These are phyloP conservation scores for Cladophialophora exuberans DNA, from an alignment of 2,329 filamentous ascomycete species.

Conservation along the genomic window DNA sequence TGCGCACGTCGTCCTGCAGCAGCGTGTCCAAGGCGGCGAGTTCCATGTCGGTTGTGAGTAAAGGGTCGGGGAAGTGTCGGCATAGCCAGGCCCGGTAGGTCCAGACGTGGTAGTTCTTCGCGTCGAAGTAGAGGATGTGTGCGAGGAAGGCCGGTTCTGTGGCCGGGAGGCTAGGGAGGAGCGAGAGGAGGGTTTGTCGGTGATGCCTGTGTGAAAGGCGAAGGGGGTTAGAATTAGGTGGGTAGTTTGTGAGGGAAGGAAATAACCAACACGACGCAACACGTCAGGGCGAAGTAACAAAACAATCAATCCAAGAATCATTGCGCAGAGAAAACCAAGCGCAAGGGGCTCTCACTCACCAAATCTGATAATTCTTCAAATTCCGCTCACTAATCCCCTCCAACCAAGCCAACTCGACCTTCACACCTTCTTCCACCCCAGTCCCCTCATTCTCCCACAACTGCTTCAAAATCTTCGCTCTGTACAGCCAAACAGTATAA, in stretches of 20 bases:
- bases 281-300: no score
- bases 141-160: constrained; percentile 77
- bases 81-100: constrained; percentile 84
- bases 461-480: constrained; percentile 74
- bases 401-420: constrained; percentile 76
- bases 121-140: constrained; percentile 79
- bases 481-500: constrained; percentile 98
- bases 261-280: constrained; percentile 60
- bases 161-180: constrained; percentile 60
- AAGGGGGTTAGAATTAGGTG: no score
- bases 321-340: not conserved
- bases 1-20: constrained; percentile 79
- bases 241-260: constrained; percentile 57
- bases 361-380: constrained; percentile 99
- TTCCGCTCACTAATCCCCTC: constrained; percentile 80
- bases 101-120: constrained; percentile 99
- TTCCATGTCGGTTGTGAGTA: constrained; percentile 56
- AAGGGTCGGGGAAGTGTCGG: constrained; percentile 54
- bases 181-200: constrained; percentile 59
- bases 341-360: constrained; percentile 50
- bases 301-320: no score
- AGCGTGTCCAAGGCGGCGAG: constrained; percentile 71
- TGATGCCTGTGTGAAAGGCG: constrained; percentile 68
- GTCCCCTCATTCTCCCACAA: constrained; percentile 26
- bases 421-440: constrained; percentile 57